Percentiles rank a stretch among this genome's conserved stretches.
Conservation (phyloP, 1,284 basidiomycete species). For the Pulveroboletus sp. region DNA sequence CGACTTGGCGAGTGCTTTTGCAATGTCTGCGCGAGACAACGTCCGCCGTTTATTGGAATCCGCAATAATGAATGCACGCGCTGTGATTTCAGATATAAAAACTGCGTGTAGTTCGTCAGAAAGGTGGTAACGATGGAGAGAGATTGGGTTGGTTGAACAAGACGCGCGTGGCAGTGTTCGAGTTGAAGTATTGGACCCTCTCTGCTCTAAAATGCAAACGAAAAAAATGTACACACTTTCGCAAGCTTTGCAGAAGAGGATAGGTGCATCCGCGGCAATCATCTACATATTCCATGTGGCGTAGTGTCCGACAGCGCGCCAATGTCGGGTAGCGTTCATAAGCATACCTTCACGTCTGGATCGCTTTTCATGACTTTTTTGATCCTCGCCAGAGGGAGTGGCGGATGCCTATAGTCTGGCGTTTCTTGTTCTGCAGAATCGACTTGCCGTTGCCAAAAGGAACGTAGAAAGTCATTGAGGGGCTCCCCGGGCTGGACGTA, state of each 20-base stretch:
- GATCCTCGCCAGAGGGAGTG: slow-evolving; percentile 86
- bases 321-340: background rate
- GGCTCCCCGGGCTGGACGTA: slow-evolving; percentile 72
- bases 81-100: slow-evolving; percentile 92
- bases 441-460: slow-evolving; percentile 84
- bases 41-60: slow-evolving; percentile 92
- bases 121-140: background rate
- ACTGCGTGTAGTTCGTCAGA: slow-evolving; percentile 45
- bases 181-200: background rate
- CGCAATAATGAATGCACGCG: slow-evolving; percentile 89
- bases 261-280: slow-evolving; percentile 94
- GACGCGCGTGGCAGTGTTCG: slow-evolving; percentile 1
- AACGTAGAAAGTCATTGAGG: slow-evolving; percentile 70
- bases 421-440: slow-evolving; percentile 78
- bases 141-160: background rate
- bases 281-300: slow-evolving; percentile 51
- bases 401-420: slow-evolving; percentile 81
- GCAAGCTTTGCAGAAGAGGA: slow-evolving; percentile 93
- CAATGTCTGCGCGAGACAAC: slow-evolving; percentile 86
- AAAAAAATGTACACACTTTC: slow-evolving; percentile 62
- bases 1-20: slow-evolving; percentile 83
- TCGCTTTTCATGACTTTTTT: slow-evolving; percentile 99
- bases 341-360: slow-evolving; percentile 83
- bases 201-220: too few species aligned
- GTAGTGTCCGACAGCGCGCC: background rate